These are phyloP conservation scores for Trifolium dubium DNA, from an alignment of 306 rosid species.

Conservation along the genomic window DNA sequence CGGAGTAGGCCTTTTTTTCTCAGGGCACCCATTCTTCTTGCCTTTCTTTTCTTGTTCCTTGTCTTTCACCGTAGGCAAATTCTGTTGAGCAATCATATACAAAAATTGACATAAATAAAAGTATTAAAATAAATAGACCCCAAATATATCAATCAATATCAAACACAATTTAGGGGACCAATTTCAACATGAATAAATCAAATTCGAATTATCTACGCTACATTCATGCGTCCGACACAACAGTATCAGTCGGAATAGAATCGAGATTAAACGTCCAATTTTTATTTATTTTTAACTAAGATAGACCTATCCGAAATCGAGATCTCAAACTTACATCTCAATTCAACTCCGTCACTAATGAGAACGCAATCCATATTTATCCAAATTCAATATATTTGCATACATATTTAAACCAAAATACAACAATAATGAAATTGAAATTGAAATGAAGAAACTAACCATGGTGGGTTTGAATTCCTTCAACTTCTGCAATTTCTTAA, in stretches of 20 bases:
- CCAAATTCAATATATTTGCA: too few relatives aligned
- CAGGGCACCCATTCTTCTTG: slow-evolving; percentile 63
- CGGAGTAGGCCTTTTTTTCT: slow-evolving; percentile 77
- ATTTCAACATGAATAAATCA: too few relatives aligned
- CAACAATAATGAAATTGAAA: not conserved
- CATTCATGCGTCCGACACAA: too few relatives aligned
- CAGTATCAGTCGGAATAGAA: too few relatives aligned
- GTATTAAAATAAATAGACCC: not conserved
- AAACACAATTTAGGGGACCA: not conserved
- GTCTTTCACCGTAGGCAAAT: slow-evolving; percentile 62
- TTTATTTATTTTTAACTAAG: too few relatives aligned
- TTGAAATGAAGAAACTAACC: slow-evolving; percentile 44
- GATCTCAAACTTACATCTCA: too few relatives aligned
- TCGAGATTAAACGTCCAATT: too few relatives aligned
- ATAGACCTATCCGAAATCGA: too few relatives aligned
- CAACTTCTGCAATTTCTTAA: slow-evolving; percentile 78
- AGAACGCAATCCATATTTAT: too few relatives aligned
- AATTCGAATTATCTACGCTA: too few relatives aligned
- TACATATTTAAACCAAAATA: not conserved
- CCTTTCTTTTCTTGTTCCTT: slow-evolving; percentile 68
- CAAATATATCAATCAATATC: not conserved
- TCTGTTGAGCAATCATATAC: slow-evolving; percentile 45
- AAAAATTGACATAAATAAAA: not conserved
- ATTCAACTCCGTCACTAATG: too few relatives aligned
- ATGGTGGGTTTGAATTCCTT: slow-evolving; percentile 91